phyloP scores from a whole-genome alignment of 768 basidiomycete genomes.

The Termitomyces sp. region DNA sequence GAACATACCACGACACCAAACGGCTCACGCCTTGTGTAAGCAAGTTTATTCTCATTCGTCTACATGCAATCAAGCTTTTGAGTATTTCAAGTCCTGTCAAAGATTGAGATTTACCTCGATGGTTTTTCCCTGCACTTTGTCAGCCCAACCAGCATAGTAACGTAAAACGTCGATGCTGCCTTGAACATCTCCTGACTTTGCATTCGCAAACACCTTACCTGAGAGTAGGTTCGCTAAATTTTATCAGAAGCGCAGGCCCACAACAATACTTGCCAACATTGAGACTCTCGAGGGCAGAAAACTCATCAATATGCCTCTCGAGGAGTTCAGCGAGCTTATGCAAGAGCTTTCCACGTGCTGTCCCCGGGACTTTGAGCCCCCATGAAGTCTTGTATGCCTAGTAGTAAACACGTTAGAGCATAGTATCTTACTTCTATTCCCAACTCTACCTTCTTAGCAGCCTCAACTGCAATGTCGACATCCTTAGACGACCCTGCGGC shows the following conservation, averaged over 20 bases:
- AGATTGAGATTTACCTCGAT: constrained; percentile 37
- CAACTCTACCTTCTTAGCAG: constrained; percentile 39
- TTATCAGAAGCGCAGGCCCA: background rate
- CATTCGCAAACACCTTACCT: constrained; percentile 51
- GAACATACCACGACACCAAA: constrained; percentile 37
- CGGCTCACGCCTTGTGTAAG: constrained; percentile 44
- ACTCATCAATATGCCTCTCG: constrained; percentile 21
- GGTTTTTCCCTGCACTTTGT: constrained; percentile 69
- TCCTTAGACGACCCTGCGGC: constrained; percentile 53
- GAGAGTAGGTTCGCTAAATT: background rate
- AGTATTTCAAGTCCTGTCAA: too few species aligned
- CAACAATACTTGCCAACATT: constrained; percentile 16
- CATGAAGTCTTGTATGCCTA: constrained; percentile 49
- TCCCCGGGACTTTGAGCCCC: constrained; percentile 55
- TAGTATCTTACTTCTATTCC: background rate
- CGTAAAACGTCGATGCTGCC: constrained; percentile 43
- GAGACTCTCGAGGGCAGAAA: constrained; percentile 23
- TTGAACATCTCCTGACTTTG: constrained; percentile 42
- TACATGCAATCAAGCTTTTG: background rate
- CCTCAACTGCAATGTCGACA: constrained; percentile 58
- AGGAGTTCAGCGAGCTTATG: constrained; percentile 26
- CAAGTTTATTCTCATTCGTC: constrained; percentile 22
- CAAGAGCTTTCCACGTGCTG: constrained; percentile 20
- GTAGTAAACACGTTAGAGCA: background rate
- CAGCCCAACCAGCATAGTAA: constrained; percentile 86